Conservation (phyloP, 768 basidiomycete species). For the Lactarius indigo region DNA sequence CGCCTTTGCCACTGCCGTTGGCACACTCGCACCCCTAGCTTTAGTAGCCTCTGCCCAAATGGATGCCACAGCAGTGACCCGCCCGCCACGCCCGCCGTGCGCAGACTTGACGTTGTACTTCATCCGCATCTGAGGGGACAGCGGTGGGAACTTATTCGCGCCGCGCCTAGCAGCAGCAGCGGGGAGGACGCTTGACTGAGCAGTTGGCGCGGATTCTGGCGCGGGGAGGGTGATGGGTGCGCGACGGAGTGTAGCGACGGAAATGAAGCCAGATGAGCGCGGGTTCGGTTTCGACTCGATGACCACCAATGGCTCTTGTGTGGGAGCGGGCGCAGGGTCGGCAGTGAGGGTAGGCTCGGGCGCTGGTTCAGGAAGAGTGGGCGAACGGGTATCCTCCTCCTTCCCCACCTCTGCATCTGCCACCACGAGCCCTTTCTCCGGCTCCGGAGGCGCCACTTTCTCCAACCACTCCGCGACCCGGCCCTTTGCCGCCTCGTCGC, state of each 20-base stretch:
- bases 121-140: slow-evolving; percentile 45
- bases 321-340: background rate
- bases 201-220: background rate
- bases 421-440: background rate
- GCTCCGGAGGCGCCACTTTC: slow-evolving; percentile 51
- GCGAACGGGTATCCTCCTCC: background rate
- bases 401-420: background rate
- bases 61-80: slow-evolving; percentile 67
- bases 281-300: slow-evolving; percentile 45
- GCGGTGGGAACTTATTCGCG: slow-evolving; percentile 14
- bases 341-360: background rate
- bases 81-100: slow-evolving; percentile 67
- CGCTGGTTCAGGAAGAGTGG: background rate
- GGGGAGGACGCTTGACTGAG: too few species aligned
- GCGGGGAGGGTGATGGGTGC: slow-evolving; percentile 7
- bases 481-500: slow-evolving; percentile 52
- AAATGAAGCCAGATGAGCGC: slow-evolving; percentile 73
- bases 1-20: background rate
- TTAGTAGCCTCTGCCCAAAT: slow-evolving; percentile 51
- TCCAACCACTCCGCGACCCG: slow-evolving; percentile 79
- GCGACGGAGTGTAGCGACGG: slow-evolving; percentile 50
- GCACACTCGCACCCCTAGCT: background rate
- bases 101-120: slow-evolving; percentile 74
- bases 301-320: background rate
- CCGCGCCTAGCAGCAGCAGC: background rate